phyloP scores from a whole-genome alignment of 2,329 filamentous ascomycete genomes.

The Colletotrichum sp. region DNA sequence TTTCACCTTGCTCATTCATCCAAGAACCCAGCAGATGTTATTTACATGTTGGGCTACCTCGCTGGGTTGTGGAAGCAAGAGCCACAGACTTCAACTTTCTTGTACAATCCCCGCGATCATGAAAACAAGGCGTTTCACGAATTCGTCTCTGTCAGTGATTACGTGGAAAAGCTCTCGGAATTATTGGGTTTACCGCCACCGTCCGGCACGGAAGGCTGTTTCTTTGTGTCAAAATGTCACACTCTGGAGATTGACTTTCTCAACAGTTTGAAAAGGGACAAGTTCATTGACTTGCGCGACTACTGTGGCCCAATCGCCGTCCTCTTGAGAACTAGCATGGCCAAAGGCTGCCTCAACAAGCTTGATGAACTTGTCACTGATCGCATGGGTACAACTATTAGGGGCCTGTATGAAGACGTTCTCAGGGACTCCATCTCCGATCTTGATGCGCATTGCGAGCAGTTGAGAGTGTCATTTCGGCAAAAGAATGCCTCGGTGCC shows the following conservation, averaged over 20 bases:
- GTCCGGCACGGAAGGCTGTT: neutral
- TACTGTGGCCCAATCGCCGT: neutral
- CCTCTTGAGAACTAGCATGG: neutral
- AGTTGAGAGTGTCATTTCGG: neutral
- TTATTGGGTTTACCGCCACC: neutral
- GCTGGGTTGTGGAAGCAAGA: neutral
- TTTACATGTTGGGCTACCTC: neutral
- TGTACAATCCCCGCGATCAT: neutral
- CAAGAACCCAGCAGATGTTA: neutral
- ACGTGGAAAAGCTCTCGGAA: neutral
- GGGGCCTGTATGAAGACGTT: neutral
- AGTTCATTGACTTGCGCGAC: neutral
- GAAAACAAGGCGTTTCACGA: neutral
- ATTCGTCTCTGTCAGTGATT: neutral
- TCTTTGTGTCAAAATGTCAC: neutral
- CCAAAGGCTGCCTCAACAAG: neutral
- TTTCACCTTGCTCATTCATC: neutral
- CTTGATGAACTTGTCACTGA: neutral
- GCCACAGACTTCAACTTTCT: neutral
- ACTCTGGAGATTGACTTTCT: neutral
- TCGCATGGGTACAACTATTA: neutral
- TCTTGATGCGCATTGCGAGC: neutral
- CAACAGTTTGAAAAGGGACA: neutral
- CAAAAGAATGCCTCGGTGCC: neutral
- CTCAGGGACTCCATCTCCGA: neutral